phyloP scores from a whole-genome alignment of 257 asterid genomes.

The Mentha longifolia region DNA sequence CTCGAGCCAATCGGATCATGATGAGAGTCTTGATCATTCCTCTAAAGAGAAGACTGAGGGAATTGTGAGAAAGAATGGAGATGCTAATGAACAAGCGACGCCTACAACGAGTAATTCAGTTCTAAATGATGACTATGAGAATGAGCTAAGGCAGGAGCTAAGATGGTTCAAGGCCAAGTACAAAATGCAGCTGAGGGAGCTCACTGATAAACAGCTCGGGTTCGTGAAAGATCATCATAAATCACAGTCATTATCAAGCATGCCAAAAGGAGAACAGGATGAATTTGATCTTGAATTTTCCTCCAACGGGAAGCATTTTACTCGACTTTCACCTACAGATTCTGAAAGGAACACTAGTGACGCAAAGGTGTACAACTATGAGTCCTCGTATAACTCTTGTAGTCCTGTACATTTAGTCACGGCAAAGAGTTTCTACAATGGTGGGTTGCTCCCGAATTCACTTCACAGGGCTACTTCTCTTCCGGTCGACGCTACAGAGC shows the following conservation, averaged over 20 bases:
- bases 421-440: slow-evolving; percentile 54
- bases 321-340: slow-evolving; percentile 23
- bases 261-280: slow-evolving; percentile 17
- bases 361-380: slow-evolving; percentile 41
- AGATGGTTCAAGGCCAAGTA: slow-evolving; percentile 79
- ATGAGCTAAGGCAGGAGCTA: slow-evolving; percentile 55
- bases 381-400: slow-evolving; percentile 46
- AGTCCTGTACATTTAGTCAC: slow-evolving; percentile 62
- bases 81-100: slow-evolving; percentile 23
- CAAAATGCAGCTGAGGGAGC: slow-evolving; percentile 57
- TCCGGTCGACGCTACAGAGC: slow-evolving; percentile 73
- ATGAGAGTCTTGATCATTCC: slow-evolving; percentile 27
- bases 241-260: slow-evolving; percentile 13
- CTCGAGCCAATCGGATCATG: slow-evolving; percentile 42
- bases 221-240: slow-evolving; percentile 28
- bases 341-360: slow-evolving; percentile 33
- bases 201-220: slow-evolving; percentile 50
- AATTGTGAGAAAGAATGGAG: background rate
- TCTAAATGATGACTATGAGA: slow-evolving; percentile 38
- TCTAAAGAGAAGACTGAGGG: slow-evolving; percentile 28
- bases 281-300: slow-evolving; percentile 30
- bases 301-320: slow-evolving; percentile 33
- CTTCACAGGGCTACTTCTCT: slow-evolving; percentile 67
- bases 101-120: slow-evolving; percentile 35
- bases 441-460: slow-evolving; percentile 51